Base-by-base conservation (phyloP, 2,329 filamentous ascomycete genomes). In the Emydomyces testavorans region DNA sequence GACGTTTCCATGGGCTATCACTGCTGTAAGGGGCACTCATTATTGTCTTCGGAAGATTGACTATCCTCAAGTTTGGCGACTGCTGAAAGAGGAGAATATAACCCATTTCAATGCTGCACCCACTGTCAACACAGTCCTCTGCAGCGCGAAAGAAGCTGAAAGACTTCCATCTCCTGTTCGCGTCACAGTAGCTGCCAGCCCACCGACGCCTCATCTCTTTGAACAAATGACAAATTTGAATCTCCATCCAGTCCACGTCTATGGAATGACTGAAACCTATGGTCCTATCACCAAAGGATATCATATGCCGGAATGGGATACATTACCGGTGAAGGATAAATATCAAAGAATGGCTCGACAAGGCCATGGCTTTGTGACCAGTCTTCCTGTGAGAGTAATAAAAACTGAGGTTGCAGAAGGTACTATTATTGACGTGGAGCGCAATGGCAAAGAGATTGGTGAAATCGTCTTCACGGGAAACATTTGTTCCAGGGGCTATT, bases 41-140 rank as follows among this genome's bases (percentile, higher is more conserved):
- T 88, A 94, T 62, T 95, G 89, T 59, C 72, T 98, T 15, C 78
- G 92, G 52, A 96, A 94, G 71, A 86, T 98, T 54, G 88, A 96
- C 66, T 98, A 98, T 62, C 79, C 85, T 0, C 73, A 90, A 50
- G 94, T 98, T 51, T 98, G 92, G 92, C 77, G 77, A 41, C 69
- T 98, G 3, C 70, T 98, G 28, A 93, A 88, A 60, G 77, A 87
- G 45, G 85, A 96, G 65, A 73, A 78, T 5, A 83, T 98, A 54
- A 96, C 88, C 0, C 92, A 98, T 65, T 96, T 93, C 70, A 94
- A 90, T 60, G 90, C 90, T 0, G 92, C 90, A 0, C 92, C 92
- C 0, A 98, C 92, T 0, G 92, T 98, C 45, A 96, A 96, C 64
- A 98, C 90, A 0, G 70, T 96, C 0, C 77, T 98, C 2, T 94